Conservation (phyloP, 1,139 yeast genomes). For the Taiozyma onychis region DNA sequence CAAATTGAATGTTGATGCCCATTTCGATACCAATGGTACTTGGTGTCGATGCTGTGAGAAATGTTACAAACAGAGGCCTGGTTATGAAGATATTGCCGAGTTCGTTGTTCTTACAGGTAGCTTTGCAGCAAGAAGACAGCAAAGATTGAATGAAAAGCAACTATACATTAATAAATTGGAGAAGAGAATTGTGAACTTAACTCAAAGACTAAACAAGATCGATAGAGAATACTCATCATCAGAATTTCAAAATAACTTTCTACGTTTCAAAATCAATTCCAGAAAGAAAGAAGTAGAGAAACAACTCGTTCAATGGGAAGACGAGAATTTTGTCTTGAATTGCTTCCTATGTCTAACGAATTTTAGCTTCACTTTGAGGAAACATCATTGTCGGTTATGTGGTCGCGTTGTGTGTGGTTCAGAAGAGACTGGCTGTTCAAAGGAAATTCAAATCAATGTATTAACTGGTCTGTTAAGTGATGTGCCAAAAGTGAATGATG, state of each 20-base stretch:
- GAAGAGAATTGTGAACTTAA: constrained; percentile 51
- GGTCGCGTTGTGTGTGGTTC: constrained; percentile 81
- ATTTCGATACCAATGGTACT: constrained; percentile 46
- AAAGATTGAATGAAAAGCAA: constrained; percentile 33
- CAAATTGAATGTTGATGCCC: constrained; percentile 40
- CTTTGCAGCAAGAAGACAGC: constrained; percentile 39
- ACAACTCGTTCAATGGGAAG: constrained; percentile 64
- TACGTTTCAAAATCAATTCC: constrained; percentile 13
- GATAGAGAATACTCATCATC: constrained; percentile 17
- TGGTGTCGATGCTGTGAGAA: constrained; percentile 68
- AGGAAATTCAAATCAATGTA: constrained; percentile 55
- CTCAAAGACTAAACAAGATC: constrained; percentile 20
- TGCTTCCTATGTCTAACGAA: constrained; percentile 61
- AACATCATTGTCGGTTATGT: constrained; percentile 87
- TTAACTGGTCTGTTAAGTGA: constrained; percentile 23
- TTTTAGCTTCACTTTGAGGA: constrained; percentile 59
- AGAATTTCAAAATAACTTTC: constrained; percentile 14
- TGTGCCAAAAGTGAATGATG: constrained; percentile 22
- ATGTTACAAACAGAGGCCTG: constrained; percentile 57
- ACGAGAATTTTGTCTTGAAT: constrained; percentile 40
- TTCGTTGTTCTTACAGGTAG: constrained; percentile 39
- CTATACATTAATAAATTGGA: constrained; percentile 55
- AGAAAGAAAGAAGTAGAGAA: constrained; percentile 39
- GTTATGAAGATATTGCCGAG: constrained; percentile 40
- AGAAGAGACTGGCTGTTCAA: constrained; percentile 56